phyloP scores from a whole-genome alignment of 805 yeast genomes.

The Lachancea sp. region DNA sequence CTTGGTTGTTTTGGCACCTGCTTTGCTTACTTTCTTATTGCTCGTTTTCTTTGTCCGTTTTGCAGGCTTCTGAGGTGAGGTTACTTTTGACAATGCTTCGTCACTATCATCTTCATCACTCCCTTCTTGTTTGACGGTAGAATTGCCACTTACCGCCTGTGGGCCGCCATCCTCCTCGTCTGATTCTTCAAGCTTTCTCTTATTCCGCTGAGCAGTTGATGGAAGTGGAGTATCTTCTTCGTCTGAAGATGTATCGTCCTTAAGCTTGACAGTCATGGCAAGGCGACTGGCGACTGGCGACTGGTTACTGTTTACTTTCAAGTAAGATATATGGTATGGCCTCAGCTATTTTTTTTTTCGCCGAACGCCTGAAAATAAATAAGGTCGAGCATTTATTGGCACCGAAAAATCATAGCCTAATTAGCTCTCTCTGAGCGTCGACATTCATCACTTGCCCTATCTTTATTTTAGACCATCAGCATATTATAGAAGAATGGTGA shows the following conservation, averaged over 20 bases:
- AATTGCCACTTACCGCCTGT: constrained; percentile 3
- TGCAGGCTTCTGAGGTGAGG: background rate
- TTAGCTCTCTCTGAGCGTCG: too few species aligned
- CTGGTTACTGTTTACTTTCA: too few species aligned
- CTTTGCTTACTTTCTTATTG: background rate
- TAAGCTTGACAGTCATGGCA: constrained; percentile 9
- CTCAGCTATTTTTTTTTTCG: too few species aligned
- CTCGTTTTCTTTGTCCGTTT: background rate
- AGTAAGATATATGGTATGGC: too few species aligned
- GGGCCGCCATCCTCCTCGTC: constrained; percentile 22
- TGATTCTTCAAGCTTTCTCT: constrained; percentile 10
- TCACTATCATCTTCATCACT: constrained; percentile 14
- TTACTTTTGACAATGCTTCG: constrained; percentile 9
- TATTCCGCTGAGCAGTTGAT: constrained; percentile 18
- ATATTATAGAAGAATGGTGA: too few species aligned
- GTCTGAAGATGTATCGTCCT: constrained; percentile 9
- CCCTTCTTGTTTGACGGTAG: constrained; percentile 10
- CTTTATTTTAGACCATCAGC: too few species aligned
- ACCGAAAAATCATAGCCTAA: too few species aligned
- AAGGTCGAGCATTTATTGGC: too few species aligned
- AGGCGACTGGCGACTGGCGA: background rate
- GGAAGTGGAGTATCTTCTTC: constrained; percentile 12
- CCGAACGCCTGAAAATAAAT: too few species aligned
- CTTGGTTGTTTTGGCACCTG: background rate
- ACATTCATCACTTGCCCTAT: too few species aligned